Evolutionary conservation across 805 yeast species (phyloP).

Genomic region (Barnettozyma vustinii): DNA sequence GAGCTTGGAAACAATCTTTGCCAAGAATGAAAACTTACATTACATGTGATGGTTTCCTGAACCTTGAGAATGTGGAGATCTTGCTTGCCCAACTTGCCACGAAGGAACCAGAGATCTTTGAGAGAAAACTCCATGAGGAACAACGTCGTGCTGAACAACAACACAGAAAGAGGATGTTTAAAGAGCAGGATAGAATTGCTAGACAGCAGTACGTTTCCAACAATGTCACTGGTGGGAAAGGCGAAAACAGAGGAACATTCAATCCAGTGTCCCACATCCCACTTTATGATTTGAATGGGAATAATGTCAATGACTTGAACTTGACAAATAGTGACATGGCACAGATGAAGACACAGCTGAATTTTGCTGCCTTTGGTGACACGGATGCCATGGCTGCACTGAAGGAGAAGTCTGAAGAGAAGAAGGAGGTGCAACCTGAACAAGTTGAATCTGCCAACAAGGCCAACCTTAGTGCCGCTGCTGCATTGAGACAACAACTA

Average conservation of each 20-base stretch:
- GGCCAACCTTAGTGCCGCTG: conserved; percentile 41
- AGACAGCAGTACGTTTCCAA: conserved; percentile 42
- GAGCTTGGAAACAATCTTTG: conserved; percentile 74
- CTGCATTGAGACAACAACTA: conserved; percentile 34
- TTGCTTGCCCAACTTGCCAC: conserved; percentile 58
- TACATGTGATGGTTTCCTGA: conserved; percentile 84
- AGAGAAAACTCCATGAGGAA: conserved; percentile 63
- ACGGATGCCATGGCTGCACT: conserved; percentile 6
- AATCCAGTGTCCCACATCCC: conserved; percentile 69
- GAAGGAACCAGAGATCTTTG: conserved; percentile 76
- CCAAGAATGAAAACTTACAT: conserved; percentile 69
- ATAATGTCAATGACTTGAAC: conserved; percentile 60
- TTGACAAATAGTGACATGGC: conserved; percentile 69
- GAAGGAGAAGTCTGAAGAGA: conserved; percentile 4
- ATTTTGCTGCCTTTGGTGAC: conserved; percentile 68
- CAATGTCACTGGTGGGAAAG: conserved; percentile 54
- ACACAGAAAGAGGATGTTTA: conserved; percentile 49
- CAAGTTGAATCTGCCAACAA: conserved; percentile 29
- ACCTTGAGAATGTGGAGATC: conserved; percentile 69
- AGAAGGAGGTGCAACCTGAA: conserved; percentile 18
- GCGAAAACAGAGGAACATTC: conserved; percentile 62
- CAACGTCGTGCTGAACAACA: conserved; percentile 58
- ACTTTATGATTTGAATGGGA: conserved; percentile 69
- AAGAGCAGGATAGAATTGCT: conserved; percentile 40
- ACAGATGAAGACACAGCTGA: conserved; percentile 52